Evolutionary conservation across 768 basidiomycete genomes (phyloP).

Genomic region (Sporobolomyces roseus): DNA sequence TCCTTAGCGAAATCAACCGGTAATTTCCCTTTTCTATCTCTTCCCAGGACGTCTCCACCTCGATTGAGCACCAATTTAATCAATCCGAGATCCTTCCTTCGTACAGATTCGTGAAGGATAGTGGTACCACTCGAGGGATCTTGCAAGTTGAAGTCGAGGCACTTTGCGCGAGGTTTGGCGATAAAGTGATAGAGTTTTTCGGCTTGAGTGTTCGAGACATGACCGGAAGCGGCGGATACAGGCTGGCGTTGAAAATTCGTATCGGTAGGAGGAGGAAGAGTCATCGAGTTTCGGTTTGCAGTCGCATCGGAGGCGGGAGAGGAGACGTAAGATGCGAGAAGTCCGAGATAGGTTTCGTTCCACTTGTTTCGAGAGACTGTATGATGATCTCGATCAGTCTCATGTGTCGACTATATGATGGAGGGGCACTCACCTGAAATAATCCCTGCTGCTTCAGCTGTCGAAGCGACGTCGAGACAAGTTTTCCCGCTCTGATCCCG

Average conservation of each 20-base stretch:
- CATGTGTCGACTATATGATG: no score
- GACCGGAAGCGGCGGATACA: constrained; percentile 45
- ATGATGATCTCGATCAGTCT: constrained; percentile 47
- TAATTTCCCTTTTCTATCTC: constrained; percentile 68
- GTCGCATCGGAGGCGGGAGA: constrained; percentile 23
- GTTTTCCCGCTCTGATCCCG: constrained; percentile 65
- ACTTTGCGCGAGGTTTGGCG: constrained; percentile 63
- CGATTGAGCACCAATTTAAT: constrained; percentile 79
- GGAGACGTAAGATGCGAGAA: constrained; percentile 41
- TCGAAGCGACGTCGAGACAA: constrained; percentile 66
- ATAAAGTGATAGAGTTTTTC: constrained; percentile 54
- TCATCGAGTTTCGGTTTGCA: constrained; percentile 15
- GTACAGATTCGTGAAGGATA: constrained; percentile 80
- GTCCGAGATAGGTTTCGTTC: constrained; percentile 42
- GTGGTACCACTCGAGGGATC: constrained; percentile 63
- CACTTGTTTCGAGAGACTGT: constrained; percentile 64
- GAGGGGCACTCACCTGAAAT: constrained; percentile 60
- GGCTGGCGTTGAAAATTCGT: constrained; percentile 56
- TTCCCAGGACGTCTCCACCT: constrained; percentile 82
- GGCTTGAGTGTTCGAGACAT: constrained; percentile 39
- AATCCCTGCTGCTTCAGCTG: constrained; percentile 47
- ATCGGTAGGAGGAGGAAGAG: constrained; percentile 52
- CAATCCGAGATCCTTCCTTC: constrained; percentile 70
- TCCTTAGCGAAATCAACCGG: constrained; percentile 70
- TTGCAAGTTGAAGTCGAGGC: constrained; percentile 72